phyloP scores from a whole-genome alignment of 169 alveolate genomes.

The Cryptosporidium ubiquitum region DNA sequence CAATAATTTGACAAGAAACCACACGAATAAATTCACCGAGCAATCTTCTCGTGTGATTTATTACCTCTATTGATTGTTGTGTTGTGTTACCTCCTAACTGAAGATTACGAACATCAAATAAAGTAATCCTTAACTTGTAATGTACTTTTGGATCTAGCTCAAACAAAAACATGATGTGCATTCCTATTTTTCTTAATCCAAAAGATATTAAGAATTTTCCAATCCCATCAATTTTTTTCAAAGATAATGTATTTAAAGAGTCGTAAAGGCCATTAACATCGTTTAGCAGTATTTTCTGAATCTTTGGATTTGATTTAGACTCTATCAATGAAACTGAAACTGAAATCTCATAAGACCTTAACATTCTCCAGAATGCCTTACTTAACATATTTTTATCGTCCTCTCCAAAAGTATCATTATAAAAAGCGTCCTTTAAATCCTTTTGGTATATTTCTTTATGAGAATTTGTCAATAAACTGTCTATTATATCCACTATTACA shows the following conservation, averaged over 20 bases:
- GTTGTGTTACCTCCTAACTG: slow-evolving; percentile 35
- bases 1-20: slow-evolving; percentile 25
- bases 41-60: slow-evolving; percentile 26
- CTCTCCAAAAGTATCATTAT: background rate
- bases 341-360: slow-evolving; percentile 29
- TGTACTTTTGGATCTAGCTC: slow-evolving; percentile 3
- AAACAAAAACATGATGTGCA: slow-evolving; percentile 41
- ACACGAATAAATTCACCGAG: slow-evolving; percentile 14
- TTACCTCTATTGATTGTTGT: slow-evolving; percentile 31
- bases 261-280: slow-evolving; percentile 56
- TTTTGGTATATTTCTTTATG: background rate
- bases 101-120: slow-evolving; percentile 29
- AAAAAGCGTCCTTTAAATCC: background rate
- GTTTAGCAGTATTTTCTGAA: background rate
- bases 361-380: slow-evolving; percentile 22
- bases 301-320: background rate
- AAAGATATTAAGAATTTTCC: slow-evolving; percentile 22
- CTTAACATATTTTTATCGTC: background rate
- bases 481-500: background rate
- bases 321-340: slow-evolving; percentile 6
- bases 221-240: slow-evolving; percentile 6
- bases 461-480: background rate
- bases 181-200: slow-evolving; percentile 54
- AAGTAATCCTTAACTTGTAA: slow-evolving; percentile 11
- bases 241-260: slow-evolving; percentile 29